These are phyloP conservation scores for Trametes sp. DNA, from an alignment of 1,284 basidiomycete species.

Conservation along the genomic window DNA sequence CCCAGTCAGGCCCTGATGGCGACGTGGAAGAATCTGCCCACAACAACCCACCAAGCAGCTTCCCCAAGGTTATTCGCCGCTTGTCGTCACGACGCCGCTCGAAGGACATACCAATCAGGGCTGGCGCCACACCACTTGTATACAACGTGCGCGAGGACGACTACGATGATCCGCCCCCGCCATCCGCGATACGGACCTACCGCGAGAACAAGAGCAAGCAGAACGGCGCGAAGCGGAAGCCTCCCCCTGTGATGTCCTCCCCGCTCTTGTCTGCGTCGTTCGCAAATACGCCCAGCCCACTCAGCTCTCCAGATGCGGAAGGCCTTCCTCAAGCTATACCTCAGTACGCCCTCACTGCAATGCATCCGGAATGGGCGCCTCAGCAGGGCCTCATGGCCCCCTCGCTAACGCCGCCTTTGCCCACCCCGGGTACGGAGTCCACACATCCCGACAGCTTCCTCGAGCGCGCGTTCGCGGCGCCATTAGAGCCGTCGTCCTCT, in stretches of 20 bases:
- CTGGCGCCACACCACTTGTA: slow-evolving; percentile 18
- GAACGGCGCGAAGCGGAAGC: slow-evolving; percentile 17
- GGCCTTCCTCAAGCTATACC: background rate
- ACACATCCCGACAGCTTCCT: slow-evolving; percentile 38
- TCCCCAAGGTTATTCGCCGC: slow-evolving; percentile 16
- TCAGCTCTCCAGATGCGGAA: slow-evolving; percentile 21
- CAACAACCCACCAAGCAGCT: background rate
- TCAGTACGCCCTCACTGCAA: background rate
- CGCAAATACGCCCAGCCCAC: slow-evolving; percentile 19
- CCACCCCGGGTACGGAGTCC: slow-evolving; percentile 21
- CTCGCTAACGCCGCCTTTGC: slow-evolving; percentile 2
- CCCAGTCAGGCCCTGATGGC: slow-evolving; percentile 50
- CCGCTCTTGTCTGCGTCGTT: slow-evolving; percentile 27
- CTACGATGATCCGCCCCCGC: slow-evolving; percentile 53
- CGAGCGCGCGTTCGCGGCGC: slow-evolving; percentile 36
- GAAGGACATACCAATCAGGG: slow-evolving; percentile 7
- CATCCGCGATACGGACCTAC: slow-evolving; percentile 46
- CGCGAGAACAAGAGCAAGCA: slow-evolving; percentile 33
- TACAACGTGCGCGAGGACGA: slow-evolving; percentile 38
- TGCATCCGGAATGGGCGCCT: background rate
- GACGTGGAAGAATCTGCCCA: slow-evolving; percentile 21
- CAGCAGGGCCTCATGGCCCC: background rate
- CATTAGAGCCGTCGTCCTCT: slow-evolving; percentile 33
- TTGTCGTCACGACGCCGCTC: slow-evolving; percentile 30
- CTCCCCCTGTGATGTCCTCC: slow-evolving; percentile 11